Base-by-base conservation (phyloP, 2,329 filamentous ascomycete genomes). In the Exserohilum turcica region DNA sequence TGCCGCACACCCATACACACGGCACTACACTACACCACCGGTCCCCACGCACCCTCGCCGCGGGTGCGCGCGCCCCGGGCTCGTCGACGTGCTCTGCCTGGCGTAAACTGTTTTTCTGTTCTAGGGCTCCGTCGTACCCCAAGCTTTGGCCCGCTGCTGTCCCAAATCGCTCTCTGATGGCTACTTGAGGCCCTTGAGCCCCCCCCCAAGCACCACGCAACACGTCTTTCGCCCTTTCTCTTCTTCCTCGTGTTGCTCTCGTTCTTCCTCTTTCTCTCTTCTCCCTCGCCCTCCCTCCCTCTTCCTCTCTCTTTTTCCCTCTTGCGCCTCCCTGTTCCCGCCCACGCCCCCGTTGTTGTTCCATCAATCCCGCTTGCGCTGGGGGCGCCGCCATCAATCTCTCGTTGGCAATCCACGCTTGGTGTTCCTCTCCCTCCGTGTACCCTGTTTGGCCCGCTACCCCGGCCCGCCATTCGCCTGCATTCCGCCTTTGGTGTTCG, bases 401-500 rank as follows among this genome's bases (percentile, higher is more conserved):
- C 40, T 64, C 52, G 54, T 53, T 60, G 50, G 55, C 60, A 51
- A 47, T 44, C 55, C 45, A 59, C 65, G 51, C 60, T 56, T 61
- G 63, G 68, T 64, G 64, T 68, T 72, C 64, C 54, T 61, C 56
- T 59, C 61, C 60, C 63, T 68, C 64, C 64, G 59, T 57, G 55
- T 51, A 57, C 59, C 45, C 49, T 54, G 54, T 59, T 61, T 56
- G 52, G 55, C 46, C 49, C 33, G 38, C 45, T 48, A 46, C 43
- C 44, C 52, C 63, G 55, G 61, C 57, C 52, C 55, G 52, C 55
- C 55, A 48, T 39, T 43, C 54, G 53, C 61, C 59, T 68, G 60
- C 64, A 66, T 60, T 18, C 59, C 66, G 53, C 57, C 52, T 72
- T 73, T 71, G 53, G 65, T 70, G 68, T 71, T 73, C 63, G 66